Evolutionary conservation across 2,329 filamentous ascomycete species (phyloP), one percentile per base, ranked within the genome.

Genomic region (Zymoseptoria brevis): DNA sequence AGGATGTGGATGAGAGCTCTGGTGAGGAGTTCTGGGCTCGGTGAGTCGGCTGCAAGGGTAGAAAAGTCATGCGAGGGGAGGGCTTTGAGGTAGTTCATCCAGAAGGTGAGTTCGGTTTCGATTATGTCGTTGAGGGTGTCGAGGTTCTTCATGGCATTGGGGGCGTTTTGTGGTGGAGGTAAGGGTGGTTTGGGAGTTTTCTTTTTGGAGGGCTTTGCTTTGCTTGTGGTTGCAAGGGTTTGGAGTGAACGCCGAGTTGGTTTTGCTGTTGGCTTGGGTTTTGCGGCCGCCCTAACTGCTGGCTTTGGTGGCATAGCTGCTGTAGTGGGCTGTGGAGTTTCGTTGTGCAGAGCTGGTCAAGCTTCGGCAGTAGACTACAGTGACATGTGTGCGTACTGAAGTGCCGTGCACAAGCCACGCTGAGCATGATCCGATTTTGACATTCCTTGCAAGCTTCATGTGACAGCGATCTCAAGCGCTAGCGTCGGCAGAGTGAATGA

Each of bases 1-100:
- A 64, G 57, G 30, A 62, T 48, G 19, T 62, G 56, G 9, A 29
- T 52, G 3, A 64, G 51, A n/a, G 55, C 45, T 19, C n/a, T 29
- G 21, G 19, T 22, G 8, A 45, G 55, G 50, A 21, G 49, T n/a
- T 30, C 9, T 29, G 53, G 21, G 19, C 53, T 53, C 26, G 24
- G 19, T 1, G 56, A 29, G 6, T 19, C 50, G 50, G 45, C 19
- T 54, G 54, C 53, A 35, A 52, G 19, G 21, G 24, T 56, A 19
- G 53, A 22, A 22, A 30, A 49, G 35, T 53, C 30, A 30, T 26
- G 21, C 8, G 29, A 9, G 41, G 53, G 21, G 22, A 54, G 57
- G 30, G 54, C 54, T 24, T 49, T 29, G n/a, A 61, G 58, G 51
- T 61, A 61, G 24, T 54, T 19, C 16, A 58, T 29, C 60, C 60